phyloP scores from a whole-genome alignment of 305 asterid genomes.

The Fraxinus platypoda region DNA sequence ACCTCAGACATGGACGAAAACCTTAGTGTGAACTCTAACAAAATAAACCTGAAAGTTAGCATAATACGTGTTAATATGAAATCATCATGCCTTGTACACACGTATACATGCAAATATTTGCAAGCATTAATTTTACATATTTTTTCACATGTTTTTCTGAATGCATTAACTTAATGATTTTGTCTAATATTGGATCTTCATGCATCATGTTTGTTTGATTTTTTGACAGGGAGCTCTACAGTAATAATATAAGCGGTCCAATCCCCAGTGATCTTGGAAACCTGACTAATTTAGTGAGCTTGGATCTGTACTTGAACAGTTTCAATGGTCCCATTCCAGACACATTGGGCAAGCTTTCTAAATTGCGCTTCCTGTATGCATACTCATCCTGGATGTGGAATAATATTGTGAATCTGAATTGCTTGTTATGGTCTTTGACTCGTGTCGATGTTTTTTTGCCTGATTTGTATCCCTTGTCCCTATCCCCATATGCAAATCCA shows the following conservation, averaged over 20 bases:
- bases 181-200: background rate
- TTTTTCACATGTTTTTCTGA: background rate
- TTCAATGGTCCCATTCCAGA: constrained; percentile 49
- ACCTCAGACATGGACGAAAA: background rate
- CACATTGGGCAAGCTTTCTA: constrained; percentile 14
- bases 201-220: background rate
- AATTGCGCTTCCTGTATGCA: constrained; percentile 21
- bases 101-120: background rate
- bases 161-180: background rate
- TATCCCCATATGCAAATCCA: background rate
- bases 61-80: background rate
- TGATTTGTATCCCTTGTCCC: background rate
- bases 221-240: background rate
- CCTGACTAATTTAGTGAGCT: constrained; percentile 38
- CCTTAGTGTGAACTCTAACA: background rate
- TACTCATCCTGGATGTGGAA: background rate
- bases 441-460: background rate
- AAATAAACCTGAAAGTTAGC: background rate
- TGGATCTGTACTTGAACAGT: constrained; percentile 38
- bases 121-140: background rate
- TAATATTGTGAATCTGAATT: background rate
- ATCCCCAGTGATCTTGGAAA: constrained; percentile 6
- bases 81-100: background rate
- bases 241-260: background rate
- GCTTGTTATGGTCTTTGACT: background rate